These are phyloP conservation scores for Begonia masoniana DNA, from an alignment of 306 rosid genomes.

Conservation along the genomic window DNA sequence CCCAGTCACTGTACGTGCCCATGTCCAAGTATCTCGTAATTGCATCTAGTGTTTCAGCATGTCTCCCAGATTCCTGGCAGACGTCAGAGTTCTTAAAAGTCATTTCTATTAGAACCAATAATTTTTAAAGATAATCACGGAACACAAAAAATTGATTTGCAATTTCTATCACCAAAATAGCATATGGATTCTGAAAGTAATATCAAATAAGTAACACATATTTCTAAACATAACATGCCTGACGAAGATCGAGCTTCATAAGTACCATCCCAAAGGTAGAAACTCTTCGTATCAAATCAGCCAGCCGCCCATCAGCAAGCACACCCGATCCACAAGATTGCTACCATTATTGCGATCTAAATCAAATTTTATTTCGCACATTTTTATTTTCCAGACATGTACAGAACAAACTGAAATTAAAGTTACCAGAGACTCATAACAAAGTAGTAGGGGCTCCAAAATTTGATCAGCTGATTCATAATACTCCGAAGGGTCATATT, in stretches of 20 bases:
- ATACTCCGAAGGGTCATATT: constrained; percentile 46
- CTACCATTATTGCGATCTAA: constrained; percentile 24
- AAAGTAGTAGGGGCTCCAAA: constrained; percentile 70
- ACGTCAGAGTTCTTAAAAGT: constrained; percentile 10
- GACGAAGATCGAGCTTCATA: constrained; percentile 95
- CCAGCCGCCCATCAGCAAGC: constrained; percentile 92
- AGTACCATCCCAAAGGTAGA: constrained; percentile 53
- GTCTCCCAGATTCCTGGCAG: constrained; percentile 81
- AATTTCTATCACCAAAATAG: background rate
- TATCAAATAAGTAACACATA: too few species aligned
- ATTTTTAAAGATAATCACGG: background rate
- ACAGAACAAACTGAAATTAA: constrained; percentile 2
- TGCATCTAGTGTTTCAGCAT: constrained; percentile 85
- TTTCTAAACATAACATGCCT: constrained; percentile 31
- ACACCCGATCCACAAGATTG: constrained; percentile 90
- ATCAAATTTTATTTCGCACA: background rate
- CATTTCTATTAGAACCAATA: constrained; percentile 7
- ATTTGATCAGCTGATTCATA: constrained; percentile 70
- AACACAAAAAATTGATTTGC: background rate
- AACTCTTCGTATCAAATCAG: constrained; percentile 87
- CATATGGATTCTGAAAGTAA: background rate
- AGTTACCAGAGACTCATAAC: constrained; percentile 82
- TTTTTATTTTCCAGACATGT: background rate
- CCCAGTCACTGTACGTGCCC: constrained; percentile 90
- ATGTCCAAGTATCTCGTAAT: constrained; percentile 64